Evolutionary conservation across 495 filamentous ascomycete genomes (phyloP).

Genomic region (Durotheca rogersii): DNA sequence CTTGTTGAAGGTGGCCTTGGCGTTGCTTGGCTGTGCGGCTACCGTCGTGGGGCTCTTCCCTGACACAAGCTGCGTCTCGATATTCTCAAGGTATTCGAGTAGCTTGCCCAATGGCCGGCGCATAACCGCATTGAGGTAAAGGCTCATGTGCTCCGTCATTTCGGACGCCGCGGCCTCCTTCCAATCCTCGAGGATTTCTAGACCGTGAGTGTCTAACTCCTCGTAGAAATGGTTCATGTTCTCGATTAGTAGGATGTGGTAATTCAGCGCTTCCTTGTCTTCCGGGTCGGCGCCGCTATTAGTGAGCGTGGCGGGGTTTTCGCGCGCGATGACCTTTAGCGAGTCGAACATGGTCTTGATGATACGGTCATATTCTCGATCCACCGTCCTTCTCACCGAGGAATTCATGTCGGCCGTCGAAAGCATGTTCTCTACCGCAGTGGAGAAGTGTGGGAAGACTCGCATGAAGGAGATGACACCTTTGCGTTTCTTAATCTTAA

Average conservation of each 20-base stretch:
- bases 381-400: constrained; percentile 71
- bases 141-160: constrained; percentile 80
- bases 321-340: constrained; percentile 91
- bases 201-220: constrained; percentile 74
- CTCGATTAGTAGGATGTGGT: constrained; percentile 94
- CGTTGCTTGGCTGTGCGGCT: constrained; percentile 74
- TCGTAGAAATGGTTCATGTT: constrained; percentile 98
- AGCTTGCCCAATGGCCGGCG: constrained; percentile 85
- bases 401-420: constrained; percentile 55
- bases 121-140: constrained; percentile 86
- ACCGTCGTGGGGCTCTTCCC: constrained; percentile 51
- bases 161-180: constrained; percentile 71
- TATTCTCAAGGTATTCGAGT: constrained; percentile 83
- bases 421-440: constrained; percentile 81
- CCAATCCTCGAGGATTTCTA: constrained; percentile 80
- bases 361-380: constrained; percentile 83
- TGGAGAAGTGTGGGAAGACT: constrained; percentile 82
- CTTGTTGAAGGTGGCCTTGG: constrained; percentile 79
- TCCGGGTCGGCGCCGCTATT: constrained; percentile 59
- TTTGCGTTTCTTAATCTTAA: constrained; percentile 97
- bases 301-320: constrained; percentile 66
- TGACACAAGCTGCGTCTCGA: constrained; percentile 65
- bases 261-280: constrained; percentile 93
- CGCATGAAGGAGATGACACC: constrained; percentile 93
- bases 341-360: constrained; percentile 97